Evolutionary conservation across 352 stramenopile species (phyloP), one percentile per base, ranked within the genome.

Genomic region (Pythium folliculosum): DNA sequence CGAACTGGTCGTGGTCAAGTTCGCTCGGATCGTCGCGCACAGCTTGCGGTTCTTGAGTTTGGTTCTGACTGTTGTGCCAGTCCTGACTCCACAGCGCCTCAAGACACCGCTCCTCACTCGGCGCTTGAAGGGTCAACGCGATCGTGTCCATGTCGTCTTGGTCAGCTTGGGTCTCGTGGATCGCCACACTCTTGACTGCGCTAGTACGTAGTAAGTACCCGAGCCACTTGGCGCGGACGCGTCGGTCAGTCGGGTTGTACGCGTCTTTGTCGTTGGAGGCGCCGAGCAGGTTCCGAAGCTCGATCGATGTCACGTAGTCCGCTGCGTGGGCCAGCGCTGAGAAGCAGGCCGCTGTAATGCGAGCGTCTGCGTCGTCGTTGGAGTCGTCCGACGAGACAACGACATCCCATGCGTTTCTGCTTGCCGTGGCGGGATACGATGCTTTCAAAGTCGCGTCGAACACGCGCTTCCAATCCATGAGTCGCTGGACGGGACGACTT

Each of bases 171-270:
- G 30, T 32, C 3, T 69, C 63, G 9, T 44, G 27, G 32, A 69
- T 25, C 21, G 54, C 57, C 5, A 69, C 43, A n/a, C 49, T 60
- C 45, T 51, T 25, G 7, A 69, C 35, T 3, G 5, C 8, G 6
- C 63, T 53, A 2, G n/a, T 5, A 9, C 54, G 54, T 6, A 63
- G 32, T 3, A 69, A 22, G 40, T 69, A 63, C 2, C 62, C 52
- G 0, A 63, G 25, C 53, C 54, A 69, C 54, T 69, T 63, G 53
- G 63, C 62, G 3, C 62, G 62, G 0, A 53, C 23, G 21, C 45
- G 45, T 47, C 63, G 40, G 1, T 51, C 53, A 17, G 44, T 44
- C 9, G 44, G 47, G 21, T 45, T 47, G 14, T 60, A 37, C 8
- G 12, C 14, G 21, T 61, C 54, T 37, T 22, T 21, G 6, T 47